Percentiles rank a stretch among this genome's conserved stretches.
Conservation (phyloP, 352 stramenopile genomes). For the Peronospora destructor region DNA sequence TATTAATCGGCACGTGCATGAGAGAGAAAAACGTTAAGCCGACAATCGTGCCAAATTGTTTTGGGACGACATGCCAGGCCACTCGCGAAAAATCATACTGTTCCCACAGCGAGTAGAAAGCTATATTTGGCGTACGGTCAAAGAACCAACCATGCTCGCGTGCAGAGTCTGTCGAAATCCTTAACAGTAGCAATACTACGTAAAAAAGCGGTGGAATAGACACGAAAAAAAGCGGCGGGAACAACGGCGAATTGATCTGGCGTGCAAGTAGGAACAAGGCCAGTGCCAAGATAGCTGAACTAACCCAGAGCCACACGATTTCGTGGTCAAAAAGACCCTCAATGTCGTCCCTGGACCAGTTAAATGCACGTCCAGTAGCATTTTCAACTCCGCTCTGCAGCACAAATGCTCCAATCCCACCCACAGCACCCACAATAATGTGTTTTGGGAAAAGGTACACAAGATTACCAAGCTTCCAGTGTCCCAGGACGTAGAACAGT, state of each 20-base stretch:
- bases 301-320: slow-evolving; percentile 68
- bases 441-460: slow-evolving; percentile 93
- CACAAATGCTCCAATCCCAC: slow-evolving; percentile 88
- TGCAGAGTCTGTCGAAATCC: slow-evolving; percentile 50
- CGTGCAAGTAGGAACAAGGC: slow-evolving; percentile 49
- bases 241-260: slow-evolving; percentile 52
- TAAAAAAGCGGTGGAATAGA: slow-evolving; percentile 78
- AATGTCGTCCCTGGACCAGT: slow-evolving; percentile 47
- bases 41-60: slow-evolving; percentile 73
- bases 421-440: slow-evolving; percentile 92
- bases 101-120: slow-evolving; percentile 71
- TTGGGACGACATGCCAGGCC: slow-evolving; percentile 64
- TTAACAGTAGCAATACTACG: slow-evolving; percentile 40
- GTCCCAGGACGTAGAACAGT: slow-evolving; percentile 86
- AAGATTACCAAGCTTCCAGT: slow-evolving; percentile 86
- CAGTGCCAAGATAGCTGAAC: slow-evolving; percentile 44
- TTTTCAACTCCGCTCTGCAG: slow-evolving; percentile 83
- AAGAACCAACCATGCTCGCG: slow-evolving; percentile 73
- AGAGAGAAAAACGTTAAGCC: slow-evolving; percentile 89
- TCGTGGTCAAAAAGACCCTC: slow-evolving; percentile 40
- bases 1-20: slow-evolving; percentile 94
- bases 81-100: slow-evolving; percentile 65
- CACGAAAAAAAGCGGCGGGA: slow-evolving; percentile 75
- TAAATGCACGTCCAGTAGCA: slow-evolving; percentile 59
- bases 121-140: slow-evolving; percentile 49